A percentile compares a stretch with the other conserved stretches of the same genome.
Conservation (phyloP, 2,329 filamentous ascomycete genomes). For the Sphaceloma murrayae region DNA sequence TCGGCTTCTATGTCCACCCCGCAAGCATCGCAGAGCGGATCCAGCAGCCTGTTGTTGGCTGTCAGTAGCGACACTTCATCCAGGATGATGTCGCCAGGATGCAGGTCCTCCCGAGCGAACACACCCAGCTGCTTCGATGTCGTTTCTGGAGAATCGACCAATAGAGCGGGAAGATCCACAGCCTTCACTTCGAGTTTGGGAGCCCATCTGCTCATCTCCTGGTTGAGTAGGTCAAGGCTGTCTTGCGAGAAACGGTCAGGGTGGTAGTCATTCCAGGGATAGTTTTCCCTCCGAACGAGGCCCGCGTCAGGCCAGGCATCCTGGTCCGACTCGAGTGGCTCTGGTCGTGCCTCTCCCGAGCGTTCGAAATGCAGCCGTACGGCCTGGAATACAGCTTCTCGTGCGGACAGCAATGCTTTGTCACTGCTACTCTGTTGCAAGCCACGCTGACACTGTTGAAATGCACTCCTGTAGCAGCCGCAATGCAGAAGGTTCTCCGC, state of each 20-base stretch:
- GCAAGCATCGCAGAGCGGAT: constrained; percentile 82
- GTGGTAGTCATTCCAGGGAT: constrained; percentile 54
- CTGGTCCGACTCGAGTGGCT: constrained; percentile 14
- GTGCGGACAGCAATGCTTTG: constrained; percentile 46
- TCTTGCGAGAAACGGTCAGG: constrained; percentile 47
- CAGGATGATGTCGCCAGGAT: constrained; percentile 65
- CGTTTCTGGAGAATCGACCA: constrained; percentile 21
- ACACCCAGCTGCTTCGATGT: constrained; percentile 66
- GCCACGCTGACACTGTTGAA: constrained; percentile 55
- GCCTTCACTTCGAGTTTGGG: constrained; percentile 74
- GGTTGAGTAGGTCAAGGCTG: constrained; percentile 59
- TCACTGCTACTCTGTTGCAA: constrained; percentile 47
- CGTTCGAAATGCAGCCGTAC: constrained; percentile 20
- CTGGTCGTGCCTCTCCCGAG: constrained; percentile 1
- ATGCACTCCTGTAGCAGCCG: constrained; percentile 57
- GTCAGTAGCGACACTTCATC: constrained; percentile 78
- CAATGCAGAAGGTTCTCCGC: constrained; percentile 48
- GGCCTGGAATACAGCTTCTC: constrained; percentile 38
- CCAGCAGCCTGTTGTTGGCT: constrained; percentile 78
- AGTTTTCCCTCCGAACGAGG: constrained; percentile 55
- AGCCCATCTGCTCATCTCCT: constrained; percentile 56
- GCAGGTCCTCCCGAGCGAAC: constrained; percentile 75
- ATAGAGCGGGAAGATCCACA: constrained; percentile 63
- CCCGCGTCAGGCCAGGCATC: constrained; percentile 57
- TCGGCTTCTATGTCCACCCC: constrained; percentile 55